Evolutionary conservation across 441 rosid species (phyloP), one percentile per base, ranked within the genome.

Genomic region (Eruca vesicaria): DNA sequence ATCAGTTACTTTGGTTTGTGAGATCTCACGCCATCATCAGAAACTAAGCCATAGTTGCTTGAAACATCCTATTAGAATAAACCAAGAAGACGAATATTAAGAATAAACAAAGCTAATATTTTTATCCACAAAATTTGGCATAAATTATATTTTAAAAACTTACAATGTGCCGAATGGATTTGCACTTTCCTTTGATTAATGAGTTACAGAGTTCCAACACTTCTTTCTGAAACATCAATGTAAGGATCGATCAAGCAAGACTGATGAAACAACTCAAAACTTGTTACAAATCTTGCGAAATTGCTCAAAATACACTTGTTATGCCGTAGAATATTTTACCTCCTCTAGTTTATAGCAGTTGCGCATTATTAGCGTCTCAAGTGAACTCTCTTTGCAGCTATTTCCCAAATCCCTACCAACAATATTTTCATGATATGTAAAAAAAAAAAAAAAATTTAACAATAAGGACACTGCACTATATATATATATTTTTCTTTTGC

Each of bases 291-390:
- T n/a, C n/a, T n/a, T n/a, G n/a, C n/a, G n/a, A n/a, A n/a, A n/a
- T n/a, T n/a, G n/a, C n/a, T n/a, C n/a, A n/a, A n/a, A n/a, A n/a
- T n/a, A n/a, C n/a, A n/a, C n/a, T n/a, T n/a, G 15, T n/a, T 63
- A 15, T 10, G 20, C 26, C 26, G 1, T 23, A 23, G 26, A 15
- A 19, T 36, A 9, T 12, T 52, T 78, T 73, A 73, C 81, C 78
- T 73, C 74, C 3, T 41, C 9, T 55, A 78, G 78, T 11, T 4
- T 0, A 45, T 7, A 19, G 56, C 78, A 73, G 75, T 63, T 67
- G n/a, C 78, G 81, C 48, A 78, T 5, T 68, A 78, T 73, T 33
- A 78, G 29, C 56, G 78, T 73, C 78, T 78, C 19, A 45, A 78
- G 68, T 63, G 31, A 61, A 45, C 57, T 23, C 20, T 68, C 63